Base-by-base conservation (phyloP, 2,329 filamentous ascomycete species). In the Coleophoma cylindrospora region DNA sequence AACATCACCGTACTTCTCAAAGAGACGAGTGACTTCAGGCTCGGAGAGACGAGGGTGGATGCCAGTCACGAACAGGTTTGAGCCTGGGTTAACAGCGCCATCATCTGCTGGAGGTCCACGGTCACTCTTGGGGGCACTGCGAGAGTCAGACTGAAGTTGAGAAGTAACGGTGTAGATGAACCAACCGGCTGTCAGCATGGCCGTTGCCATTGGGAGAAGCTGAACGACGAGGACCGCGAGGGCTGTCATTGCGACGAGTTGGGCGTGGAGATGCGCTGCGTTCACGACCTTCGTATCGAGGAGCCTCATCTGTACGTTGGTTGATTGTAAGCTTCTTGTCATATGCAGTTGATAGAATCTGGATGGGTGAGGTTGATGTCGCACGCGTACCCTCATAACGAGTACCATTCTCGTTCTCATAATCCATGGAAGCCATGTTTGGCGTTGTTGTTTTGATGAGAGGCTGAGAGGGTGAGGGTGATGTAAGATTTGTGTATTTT, bases 1-100 rank as follows among this genome's bases (percentile, higher is more conserved):
- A 47, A 99, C 94, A 68, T 96, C 91, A 61, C 94, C 94, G 65
- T 97, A 97, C 74, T 97, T 99, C 74, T 96, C 91, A 66, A 99
- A 99, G 59, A 99, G 85, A 69, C 91, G 91, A 49, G 88, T 87
- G 54, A 99, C 89, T 67, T 97, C 94, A 14, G 85, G 81, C 70
- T 99, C 94, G 44, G 81, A 85, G 59, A 99, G 81, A 64, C 89
- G 88, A 51, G 94, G 94, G 70, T 97, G 91, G 59, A 99, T 99
- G 62, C 94, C 94, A 57, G 94, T 99, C 59, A 99, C 94, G 70
- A 99, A 99, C 53, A 99, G 87, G 76, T 99, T 99, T 60, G 94
- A 96, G 61, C 94, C 94, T 56, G 91, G 88, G 74, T 99, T 99
- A 66, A 87, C 68, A 56, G 91, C 86, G 61, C 87, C 87, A 63